Base-by-base conservation (phyloP, 371 early-diverging fungal genomes). In the Mucor mucedo region DNA sequence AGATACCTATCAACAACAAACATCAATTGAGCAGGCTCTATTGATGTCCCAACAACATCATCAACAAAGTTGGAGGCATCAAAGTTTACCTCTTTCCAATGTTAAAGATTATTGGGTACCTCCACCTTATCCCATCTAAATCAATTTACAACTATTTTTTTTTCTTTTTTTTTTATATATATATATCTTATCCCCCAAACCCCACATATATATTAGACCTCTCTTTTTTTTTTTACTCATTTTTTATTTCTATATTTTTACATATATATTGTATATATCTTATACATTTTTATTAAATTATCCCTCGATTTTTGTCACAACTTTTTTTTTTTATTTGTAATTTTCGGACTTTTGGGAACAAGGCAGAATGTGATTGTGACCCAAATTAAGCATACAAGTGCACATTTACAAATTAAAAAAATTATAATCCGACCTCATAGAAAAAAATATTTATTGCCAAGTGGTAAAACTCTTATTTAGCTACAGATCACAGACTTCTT, bases 61-160 rank as follows among this genome's bases (percentile, higher is more conserved):
- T 4, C 28, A 28, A 32, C 58, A 62, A 13, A 62, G 53, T 27
- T 75, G 75, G 75, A 64, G 78, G 68, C 78, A 78, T 60, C 75
- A 75, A 55, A 75, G 73, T 58, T n/a, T 78, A 40, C 77, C 77
- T 32, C 52, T 68, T 21, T 60, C 66, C n/a, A 48, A 50, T 30
- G 44, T 48, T 10, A 60, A 40, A 55, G 56, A 66, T 21, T 56
- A 58, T 42, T 65, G 59, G 64, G 10, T 53, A 6, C 52, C 47
- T 50, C 49, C 60, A 38, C 13, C 66, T 5, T 66, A 60, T 66
- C 50, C 60, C 33, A 55, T 63, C 21, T 63, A 48, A 55, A 42
- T n/a, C 6, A 8, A 39, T 39, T 39, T 39, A 39, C 8, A 39
- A 16, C 29, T 28, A 9, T 45, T 33, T 45, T 45, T 45, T 21